Evolutionary conservation across 148 eudicot genomes (phyloP).

Genomic region (Nepenthes gracilis): DNA sequence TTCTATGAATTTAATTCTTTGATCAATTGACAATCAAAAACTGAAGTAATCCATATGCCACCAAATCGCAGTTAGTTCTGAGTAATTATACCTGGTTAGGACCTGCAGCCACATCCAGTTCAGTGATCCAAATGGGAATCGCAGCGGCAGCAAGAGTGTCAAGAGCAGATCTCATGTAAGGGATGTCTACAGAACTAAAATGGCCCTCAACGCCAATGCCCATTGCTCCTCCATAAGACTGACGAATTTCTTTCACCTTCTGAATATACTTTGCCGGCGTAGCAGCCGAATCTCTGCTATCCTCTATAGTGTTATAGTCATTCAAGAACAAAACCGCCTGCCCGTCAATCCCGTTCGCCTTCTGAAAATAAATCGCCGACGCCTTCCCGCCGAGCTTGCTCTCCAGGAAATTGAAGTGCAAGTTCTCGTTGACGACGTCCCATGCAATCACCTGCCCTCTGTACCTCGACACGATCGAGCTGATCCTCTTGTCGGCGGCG

Average conservation of each 20-base stretch:
- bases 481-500: constrained; percentile 20
- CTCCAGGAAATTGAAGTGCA: constrained; percentile 33
- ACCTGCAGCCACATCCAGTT: constrained; percentile 24
- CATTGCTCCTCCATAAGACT: constrained; percentile 3
- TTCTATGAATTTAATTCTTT: too few relatives aligned
- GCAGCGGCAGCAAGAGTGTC: constrained; percentile 26
- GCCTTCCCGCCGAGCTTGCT: constrained; percentile 19
- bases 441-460: constrained; percentile 27
- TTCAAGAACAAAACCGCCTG: constrained; percentile 31
- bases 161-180: constrained; percentile 35
- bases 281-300: constrained; percentile 8
- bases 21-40: too few relatives aligned
- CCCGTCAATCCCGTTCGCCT: constrained; percentile 12
- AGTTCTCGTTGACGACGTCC: constrained; percentile 56
- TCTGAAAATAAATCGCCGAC: constrained; percentile 10
- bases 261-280: constrained; percentile 29
- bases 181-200: constrained; percentile 16
- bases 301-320: constrained; percentile 51
- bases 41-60: too few relatives aligned
- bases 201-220: constrained; percentile 37
- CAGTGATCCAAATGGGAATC: constrained; percentile 40
- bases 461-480: constrained; percentile 25
- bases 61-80: too few relatives aligned
- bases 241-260: constrained; percentile 19
- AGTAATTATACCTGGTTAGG: constrained; percentile 22